Percentiles rank a stretch among this genome's conserved stretches.
These are phyloP conservation scores for Glutinoglossum americanum DNA, from an alignment of 495 filamentous ascomycete species.

Conservation along the genomic window DNA sequence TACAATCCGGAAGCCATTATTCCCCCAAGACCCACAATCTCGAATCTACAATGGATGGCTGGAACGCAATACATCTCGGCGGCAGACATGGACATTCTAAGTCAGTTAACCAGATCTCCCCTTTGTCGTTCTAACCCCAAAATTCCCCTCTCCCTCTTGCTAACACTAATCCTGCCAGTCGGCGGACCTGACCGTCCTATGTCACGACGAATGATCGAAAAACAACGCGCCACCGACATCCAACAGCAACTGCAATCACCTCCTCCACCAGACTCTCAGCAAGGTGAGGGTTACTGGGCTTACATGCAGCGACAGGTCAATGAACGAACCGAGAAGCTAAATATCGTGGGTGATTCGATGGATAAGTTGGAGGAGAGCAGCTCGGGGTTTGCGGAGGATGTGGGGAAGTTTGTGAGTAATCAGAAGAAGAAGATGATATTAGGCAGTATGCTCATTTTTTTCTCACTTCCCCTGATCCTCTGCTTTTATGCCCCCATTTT, in stretches of 20 bases:
- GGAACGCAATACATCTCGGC: conserved; percentile 83
- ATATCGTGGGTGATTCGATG: conserved; percentile 64
- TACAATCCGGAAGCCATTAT: conserved; percentile 49
- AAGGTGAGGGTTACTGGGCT: conserved; percentile 38
- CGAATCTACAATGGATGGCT: conserved; percentile 86
- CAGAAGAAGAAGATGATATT: conserved; percentile 71
- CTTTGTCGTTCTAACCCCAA: not conserved
- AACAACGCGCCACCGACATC: conserved; percentile 32
- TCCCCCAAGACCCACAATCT: conserved; percentile 81
- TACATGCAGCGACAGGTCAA: conserved; percentile 66
- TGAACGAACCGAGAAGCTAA: conserved; percentile 73
- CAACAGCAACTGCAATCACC: conserved; percentile 13
- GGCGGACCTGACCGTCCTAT: conserved; percentile 74
- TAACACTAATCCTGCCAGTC: conserved; percentile 23
- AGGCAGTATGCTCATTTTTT: conserved; percentile 30
- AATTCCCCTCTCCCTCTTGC: not conserved
- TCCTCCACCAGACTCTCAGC: too few species aligned
- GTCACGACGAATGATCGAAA: conserved; percentile 52
- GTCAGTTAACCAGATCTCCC: conserved; percentile 13
- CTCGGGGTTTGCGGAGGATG: conserved; percentile 63
- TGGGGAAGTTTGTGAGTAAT: conserved; percentile 59
- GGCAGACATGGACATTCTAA: conserved; percentile 75
- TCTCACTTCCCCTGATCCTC: not conserved
- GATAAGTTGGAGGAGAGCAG: conserved; percentile 58
- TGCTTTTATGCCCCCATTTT: not conserved